phyloP scores from a whole-genome alignment of 192 early-diverging fungal genomes.

The Backusella circina region DNA sequence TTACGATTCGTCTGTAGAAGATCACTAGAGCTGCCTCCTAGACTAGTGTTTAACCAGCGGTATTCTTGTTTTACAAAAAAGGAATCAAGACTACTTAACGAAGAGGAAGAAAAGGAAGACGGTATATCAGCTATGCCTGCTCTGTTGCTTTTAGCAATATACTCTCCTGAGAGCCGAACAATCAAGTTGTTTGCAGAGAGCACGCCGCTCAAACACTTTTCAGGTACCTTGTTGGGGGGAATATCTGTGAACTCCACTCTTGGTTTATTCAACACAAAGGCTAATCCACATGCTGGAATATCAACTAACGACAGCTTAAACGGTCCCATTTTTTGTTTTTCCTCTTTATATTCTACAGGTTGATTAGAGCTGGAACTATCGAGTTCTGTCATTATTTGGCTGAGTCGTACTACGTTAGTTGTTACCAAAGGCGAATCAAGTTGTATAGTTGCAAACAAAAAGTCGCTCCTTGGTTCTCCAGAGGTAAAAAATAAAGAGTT shows the following conservation, averaged over 20 bases:
- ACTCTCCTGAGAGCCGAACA: neutral
- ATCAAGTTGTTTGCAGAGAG: neutral
- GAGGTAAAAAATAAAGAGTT: neutral
- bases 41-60: neutral
- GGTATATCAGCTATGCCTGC: neutral
- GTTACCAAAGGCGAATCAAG: neutral
- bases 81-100: neutral
- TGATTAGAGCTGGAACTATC: neutral
- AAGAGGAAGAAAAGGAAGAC: neutral
- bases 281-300: neutral
- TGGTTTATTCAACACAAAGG: neutral
- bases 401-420: neutral
- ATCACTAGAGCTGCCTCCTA: neutral
- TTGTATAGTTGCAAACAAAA: neutral
- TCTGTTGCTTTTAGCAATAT: neutral
- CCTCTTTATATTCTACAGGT: neutral
- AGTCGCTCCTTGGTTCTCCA: neutral
- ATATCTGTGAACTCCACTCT: neutral
- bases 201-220: neutral
- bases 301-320: neutral
- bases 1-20: neutral
- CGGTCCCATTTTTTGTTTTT: neutral
- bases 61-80: constrained; percentile 5
- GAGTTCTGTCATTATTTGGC: neutral
- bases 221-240: neutral